These are phyloP conservation scores for Hemileccinum impolitum DNA, from an alignment of 768 basidiomycete species.

Conservation along the genomic window DNA sequence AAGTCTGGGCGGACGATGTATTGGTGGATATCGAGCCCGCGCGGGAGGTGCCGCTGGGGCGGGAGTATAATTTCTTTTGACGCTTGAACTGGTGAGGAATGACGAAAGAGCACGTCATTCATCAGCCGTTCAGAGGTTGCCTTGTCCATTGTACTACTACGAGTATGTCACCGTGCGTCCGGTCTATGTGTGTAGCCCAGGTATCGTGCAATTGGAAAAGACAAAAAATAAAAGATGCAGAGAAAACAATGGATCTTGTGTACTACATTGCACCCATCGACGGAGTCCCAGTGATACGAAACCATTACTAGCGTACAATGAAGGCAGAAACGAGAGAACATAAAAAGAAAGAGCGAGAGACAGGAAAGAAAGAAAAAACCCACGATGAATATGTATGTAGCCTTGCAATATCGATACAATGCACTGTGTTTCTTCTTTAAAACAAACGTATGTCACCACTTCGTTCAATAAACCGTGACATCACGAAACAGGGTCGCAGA, in stretches of 20 bases:
- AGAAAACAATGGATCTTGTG: conserved; percentile 1
- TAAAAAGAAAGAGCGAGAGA: background rate
- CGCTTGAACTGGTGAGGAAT: too few species aligned
- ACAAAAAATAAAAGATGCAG: background rate
- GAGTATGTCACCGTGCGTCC: conserved; percentile 6
- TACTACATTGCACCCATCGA: conserved; percentile 14
- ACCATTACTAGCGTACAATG: conserved; percentile 20
- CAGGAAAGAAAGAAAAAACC: background rate
- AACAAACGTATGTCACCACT: background rate
- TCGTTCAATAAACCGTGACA: conserved; percentile 20
- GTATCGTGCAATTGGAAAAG: background rate
- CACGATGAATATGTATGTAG: background rate
- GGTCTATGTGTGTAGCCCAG: background rate
- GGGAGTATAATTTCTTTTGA: conserved; percentile 79
- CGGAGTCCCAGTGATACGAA: conserved; percentile 12
- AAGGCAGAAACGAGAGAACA: background rate
- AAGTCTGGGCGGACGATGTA: conserved; percentile 76
- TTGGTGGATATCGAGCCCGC: conserved; percentile 78
- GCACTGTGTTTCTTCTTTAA: background rate
- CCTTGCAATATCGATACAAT: conserved; percentile 8
- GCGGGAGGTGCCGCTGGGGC: conserved; percentile 60
- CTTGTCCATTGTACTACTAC: background rate
- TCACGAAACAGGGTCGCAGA: conserved; percentile 18
- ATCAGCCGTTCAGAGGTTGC: too few species aligned
- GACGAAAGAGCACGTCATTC: too few species aligned